Evolutionary conservation across 306 rosid species (phyloP), one percentile per base, ranked within the genome.

Genomic region (Sicyos edulis): DNA sequence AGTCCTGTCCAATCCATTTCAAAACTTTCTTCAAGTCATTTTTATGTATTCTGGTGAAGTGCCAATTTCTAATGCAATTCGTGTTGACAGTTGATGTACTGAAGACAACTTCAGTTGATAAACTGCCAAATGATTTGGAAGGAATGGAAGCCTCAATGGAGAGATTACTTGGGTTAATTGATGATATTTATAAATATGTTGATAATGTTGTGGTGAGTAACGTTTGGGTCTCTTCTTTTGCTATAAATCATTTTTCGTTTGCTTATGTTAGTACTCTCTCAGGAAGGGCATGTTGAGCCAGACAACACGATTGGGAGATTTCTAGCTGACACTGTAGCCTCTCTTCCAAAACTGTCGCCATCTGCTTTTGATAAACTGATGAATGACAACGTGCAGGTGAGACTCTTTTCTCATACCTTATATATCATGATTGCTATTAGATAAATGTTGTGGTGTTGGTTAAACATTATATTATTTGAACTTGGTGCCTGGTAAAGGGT

Each of bases 61-160:
- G 1, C 42, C 37, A 22, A 14, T 20, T 40, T 3, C 72, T 44
- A 15, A 4, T 67, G 71, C 12, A 8, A n/a, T 17, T 62, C 20
- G 29, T 49, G 59, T 64, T 83, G 69, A 76, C 88, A 95, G 99
- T 78, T 79, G 91, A 91, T 77, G 81, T 85, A 59, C 84, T 95
- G 37, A 95, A 91, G 91, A 58, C 88, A 72, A 81, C 96, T 34
- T 49, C 78, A n/a, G 86, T 88, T 42, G 99, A 95, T 47, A 95
- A 95, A 84, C 87, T 95, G 54, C 99, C 99, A 45, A 82, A 90
- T 79, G 99, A 95, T 82, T 75, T 95, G 80, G 99, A 95, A 91
- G 97, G 92, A 75, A 95, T 95, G 99, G 99, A 95, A 89, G 82
- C 91, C 59, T 82, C 99, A 52, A 89, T 91, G 97, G 89, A 91